Base-by-base conservation (phyloP, 1,284 basidiomycete genomes). In the Rhodofomes roseus region DNA sequence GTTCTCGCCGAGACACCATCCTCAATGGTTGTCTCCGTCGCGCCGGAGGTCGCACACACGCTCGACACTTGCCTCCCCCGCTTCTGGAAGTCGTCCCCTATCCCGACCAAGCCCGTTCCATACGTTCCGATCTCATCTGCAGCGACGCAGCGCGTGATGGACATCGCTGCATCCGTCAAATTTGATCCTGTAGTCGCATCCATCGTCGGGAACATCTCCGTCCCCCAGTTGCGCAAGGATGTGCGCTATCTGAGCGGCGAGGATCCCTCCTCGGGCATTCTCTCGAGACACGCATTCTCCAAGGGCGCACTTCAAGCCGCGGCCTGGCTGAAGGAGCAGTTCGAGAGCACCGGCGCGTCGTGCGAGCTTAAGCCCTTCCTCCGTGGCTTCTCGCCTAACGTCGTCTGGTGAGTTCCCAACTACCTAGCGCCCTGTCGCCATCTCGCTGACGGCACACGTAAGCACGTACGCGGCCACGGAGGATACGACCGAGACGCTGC, bases 171-270 rank as follows among this genome's bases (percentile, higher is more conserved):
- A 0, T 71, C 71, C 6, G 70, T 89, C 50, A 78, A 77, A 65
- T 89, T 88, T 63, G 74, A 87, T 68, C 82, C 87, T 2, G 74
- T 76, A 44, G 73, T 92, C 55, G 84, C 87, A 1, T 74, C 80
- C 37, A 73, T 87, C 52, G 85, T 93, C 27, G 79, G 83, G 66
- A 85, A 78, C 65, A 81, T 87, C 60, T 91, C 83, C 52, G 70
- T 85, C 37, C 70, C 81, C 6, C 81, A 85, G 63, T 84, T 95
- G 75, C 77, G 79, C 58, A 77, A 82, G 50, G 88, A 92, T 71
- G 81, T 95, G 46, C 81, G 85, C 53, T 94, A 84, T 71, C 83
- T 96, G 60, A 93, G 93, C 0, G 93, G 93, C 58, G 93, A 95
- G 73, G 86, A 87, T 63, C 78, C 73, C 22, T 67, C 76, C 39